Evolutionary conservation across 2,329 filamentous ascomycete genomes (phyloP).

Genomic region (Fusarium sp.): DNA sequence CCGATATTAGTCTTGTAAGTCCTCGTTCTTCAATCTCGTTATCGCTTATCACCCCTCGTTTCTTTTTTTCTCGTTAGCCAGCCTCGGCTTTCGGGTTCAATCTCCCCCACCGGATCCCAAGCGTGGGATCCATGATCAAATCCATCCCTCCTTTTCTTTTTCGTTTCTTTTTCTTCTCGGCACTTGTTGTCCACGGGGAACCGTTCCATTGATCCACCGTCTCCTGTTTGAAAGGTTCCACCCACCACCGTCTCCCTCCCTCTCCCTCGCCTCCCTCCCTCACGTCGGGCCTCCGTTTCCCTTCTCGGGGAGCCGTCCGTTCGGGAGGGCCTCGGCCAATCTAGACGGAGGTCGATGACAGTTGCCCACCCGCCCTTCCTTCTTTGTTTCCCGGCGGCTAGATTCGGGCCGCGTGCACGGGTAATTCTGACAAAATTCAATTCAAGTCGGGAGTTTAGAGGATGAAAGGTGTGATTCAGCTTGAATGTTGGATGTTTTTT

Average conservation of each 20-base stretch:
- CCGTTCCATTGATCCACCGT: constrained; percentile 39
- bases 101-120: constrained; percentile 12
- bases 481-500: background rate
- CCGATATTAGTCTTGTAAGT: background rate
- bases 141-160: constrained; percentile 3
- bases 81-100: constrained; percentile 21
- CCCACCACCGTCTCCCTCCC: constrained; percentile 7
- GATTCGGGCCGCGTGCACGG: constrained; percentile 43
- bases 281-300: constrained; percentile 34
- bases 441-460: constrained; percentile 14
- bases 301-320: constrained; percentile 9
- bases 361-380: background rate
- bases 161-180: constrained; percentile 22
- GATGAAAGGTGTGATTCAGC: background rate
- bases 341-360: constrained; percentile 6
- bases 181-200: constrained; percentile 27
- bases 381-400: constrained; percentile 31
- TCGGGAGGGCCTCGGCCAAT: constrained; percentile 24
- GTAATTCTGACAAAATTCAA: constrained; percentile 18
- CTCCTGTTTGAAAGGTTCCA: background rate
- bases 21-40: constrained; percentile 5
- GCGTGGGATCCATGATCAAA: background rate
- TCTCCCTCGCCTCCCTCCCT: background rate
- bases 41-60: constrained; percentile 37
- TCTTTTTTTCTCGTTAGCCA: constrained; percentile 6